Conservation (phyloP, 208 protist species). For the Naegleria lovaniensis region DNA sequence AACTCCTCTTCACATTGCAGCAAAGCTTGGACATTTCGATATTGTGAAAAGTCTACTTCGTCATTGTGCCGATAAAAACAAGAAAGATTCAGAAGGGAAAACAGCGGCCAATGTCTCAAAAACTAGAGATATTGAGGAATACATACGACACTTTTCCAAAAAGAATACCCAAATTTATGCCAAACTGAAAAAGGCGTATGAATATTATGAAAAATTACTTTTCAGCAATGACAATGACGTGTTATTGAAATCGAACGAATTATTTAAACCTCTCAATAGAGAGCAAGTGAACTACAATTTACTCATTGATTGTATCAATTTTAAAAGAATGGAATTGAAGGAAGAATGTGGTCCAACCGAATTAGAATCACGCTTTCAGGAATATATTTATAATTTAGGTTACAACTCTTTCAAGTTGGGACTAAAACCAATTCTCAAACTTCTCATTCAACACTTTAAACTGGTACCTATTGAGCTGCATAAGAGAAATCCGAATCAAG, state of each 20-base stretch:
- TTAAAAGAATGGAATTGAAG: not conserved
- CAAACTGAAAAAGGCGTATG: not conserved
- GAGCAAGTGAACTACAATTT: too few species aligned
- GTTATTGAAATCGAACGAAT: not conserved
- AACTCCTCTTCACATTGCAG: not conserved
- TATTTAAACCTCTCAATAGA: too few species aligned
- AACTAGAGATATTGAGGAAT: not conserved
- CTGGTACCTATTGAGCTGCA: not conserved
- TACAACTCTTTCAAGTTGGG: not conserved
- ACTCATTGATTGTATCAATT: not conserved
- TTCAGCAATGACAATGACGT: not conserved
- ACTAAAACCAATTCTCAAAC: not conserved
- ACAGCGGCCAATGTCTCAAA: not conserved
- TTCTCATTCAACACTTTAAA: not conserved
- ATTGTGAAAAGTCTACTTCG: not conserved
- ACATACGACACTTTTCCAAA: not conserved
- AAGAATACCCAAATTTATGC: not conserved
- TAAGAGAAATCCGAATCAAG: not conserved
- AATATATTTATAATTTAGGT: not conserved
- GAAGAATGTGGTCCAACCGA: not conserved
- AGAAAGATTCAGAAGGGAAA: not conserved
- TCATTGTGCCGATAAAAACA: not conserved
- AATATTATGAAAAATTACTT: not conserved
- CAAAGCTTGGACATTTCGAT: not conserved
- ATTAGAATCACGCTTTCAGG: not conserved